These are phyloP conservation scores for Mucor piriformis DNA, from an alignment of 371 early-diverging fungal species.

Conservation along the genomic window DNA sequence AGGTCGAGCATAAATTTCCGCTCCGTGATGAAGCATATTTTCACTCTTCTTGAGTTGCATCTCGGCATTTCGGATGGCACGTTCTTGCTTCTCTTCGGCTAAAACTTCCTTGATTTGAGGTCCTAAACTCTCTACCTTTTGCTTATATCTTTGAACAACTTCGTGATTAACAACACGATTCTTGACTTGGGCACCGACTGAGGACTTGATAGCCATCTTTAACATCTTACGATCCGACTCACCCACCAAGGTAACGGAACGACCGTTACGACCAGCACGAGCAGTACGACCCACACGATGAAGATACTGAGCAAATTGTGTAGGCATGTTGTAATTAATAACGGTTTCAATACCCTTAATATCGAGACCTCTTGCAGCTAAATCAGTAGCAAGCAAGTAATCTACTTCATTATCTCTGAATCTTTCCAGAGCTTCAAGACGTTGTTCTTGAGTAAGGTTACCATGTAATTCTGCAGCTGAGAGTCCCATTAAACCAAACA, in stretches of 20 bases:
- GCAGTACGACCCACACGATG: slow-evolving; percentile 99
- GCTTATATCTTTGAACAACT: slow-evolving; percentile 75
- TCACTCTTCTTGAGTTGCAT: slow-evolving; percentile 87
- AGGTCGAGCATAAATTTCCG: slow-evolving; percentile 90
- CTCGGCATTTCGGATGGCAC: slow-evolving; percentile 73
- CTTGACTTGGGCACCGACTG: slow-evolving; percentile 72
- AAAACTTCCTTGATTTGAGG: slow-evolving; percentile 79
- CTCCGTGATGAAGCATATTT: slow-evolving; percentile 82
- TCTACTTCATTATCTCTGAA: slow-evolving; percentile 91
- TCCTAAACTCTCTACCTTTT: slow-evolving; percentile 64
- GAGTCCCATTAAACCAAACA: slow-evolving; percentile 91
- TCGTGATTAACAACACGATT: slow-evolving; percentile 84
- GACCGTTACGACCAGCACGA: slow-evolving; percentile 90
- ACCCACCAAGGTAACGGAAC: slow-evolving; percentile 89
- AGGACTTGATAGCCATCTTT: slow-evolving; percentile 91
- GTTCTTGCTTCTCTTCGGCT: slow-evolving; percentile 85
- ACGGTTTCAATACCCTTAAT: slow-evolving; percentile 98
- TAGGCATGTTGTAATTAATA: slow-evolving; percentile 99
- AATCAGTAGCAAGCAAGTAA: slow-evolving; percentile 96
- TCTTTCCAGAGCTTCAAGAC: slow-evolving; percentile 87
- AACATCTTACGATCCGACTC: slow-evolving; percentile 92
- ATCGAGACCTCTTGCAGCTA: slow-evolving; percentile 99
- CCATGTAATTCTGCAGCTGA: slow-evolving; percentile 98
- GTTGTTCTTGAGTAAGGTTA: slow-evolving; percentile 94
- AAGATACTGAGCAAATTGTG: slow-evolving; percentile 92